Evolutionary conservation across 345 rosid genomes (phyloP).

Genomic region (Citrus cavaleriei): DNA sequence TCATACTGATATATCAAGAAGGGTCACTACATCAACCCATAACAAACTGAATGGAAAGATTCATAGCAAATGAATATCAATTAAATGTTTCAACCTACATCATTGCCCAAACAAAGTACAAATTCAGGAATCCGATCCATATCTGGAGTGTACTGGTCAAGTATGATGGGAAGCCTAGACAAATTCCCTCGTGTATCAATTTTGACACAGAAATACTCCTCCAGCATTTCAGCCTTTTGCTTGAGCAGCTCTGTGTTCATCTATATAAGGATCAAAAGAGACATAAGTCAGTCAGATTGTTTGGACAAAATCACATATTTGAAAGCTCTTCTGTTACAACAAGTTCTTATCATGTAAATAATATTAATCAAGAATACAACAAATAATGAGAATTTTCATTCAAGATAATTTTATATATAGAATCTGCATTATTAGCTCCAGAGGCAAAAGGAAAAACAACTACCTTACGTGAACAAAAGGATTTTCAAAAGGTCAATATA

Average conservation of each 20-base stretch:
- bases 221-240: conserved; percentile 73
- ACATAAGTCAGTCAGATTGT: not conserved
- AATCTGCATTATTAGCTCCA: not conserved
- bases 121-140: conserved; percentile 97
- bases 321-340: not conserved
- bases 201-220: conserved; percentile 74
- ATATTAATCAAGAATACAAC: not conserved
- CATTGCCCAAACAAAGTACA: conserved; percentile 86
- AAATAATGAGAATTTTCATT: not conserved
- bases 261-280: conserved; percentile 32
- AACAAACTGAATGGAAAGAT: not conserved
- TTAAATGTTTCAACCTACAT: conserved; percentile 50
- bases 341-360: not conserved
- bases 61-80: not conserved
- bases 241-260: conserved; percentile 81
- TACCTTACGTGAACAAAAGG: not conserved
- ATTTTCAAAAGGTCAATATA: not conserved
- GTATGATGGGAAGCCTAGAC: conserved; percentile 84
- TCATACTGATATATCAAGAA: not conserved
- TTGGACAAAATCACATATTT: conserved; percentile 1
- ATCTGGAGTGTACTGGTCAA: conserved; percentile 91
- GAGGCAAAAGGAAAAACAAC: not conserved
- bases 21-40: not conserved
- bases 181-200: conserved; percentile 65
- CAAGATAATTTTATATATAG: not conserved